Evolutionary conservation across 345 rosid species (phyloP).

Genomic region (Barbarea vulgaris): DNA sequence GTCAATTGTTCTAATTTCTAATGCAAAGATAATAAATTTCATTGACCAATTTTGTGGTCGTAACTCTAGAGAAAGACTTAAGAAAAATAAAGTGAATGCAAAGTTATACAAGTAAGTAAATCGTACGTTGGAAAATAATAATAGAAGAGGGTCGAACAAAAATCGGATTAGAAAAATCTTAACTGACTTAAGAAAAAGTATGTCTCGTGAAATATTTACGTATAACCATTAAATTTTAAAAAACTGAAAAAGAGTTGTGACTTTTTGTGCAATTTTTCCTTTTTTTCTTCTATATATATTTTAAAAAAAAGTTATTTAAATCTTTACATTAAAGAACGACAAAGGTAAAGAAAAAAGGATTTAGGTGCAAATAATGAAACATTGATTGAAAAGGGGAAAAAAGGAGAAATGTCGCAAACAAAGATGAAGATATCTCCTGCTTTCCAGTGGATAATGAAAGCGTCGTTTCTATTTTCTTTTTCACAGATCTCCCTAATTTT

Average conservation of each 20-base stretch:
- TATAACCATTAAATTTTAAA: not conserved
- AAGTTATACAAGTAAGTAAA: not conserved
- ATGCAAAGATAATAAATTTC: not conserved
- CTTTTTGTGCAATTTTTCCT: not conserved
- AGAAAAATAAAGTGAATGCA: not conserved
- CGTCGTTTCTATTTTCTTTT: not conserved
- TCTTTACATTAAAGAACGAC: not conserved
- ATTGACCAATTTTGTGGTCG: slow-evolving; percentile 19
- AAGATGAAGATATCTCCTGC: slow-evolving; percentile 31
- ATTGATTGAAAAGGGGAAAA: slow-evolving; percentile 24
- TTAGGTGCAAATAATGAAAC: slow-evolving; percentile 27
- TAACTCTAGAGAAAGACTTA: not conserved
- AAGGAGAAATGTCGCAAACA: slow-evolving; percentile 34
- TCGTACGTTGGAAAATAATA: not conserved
- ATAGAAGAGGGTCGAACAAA: not conserved
- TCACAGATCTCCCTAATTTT: slow-evolving; percentile 15
- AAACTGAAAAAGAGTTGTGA: not conserved
- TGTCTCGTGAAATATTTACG: not conserved
- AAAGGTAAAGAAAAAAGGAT: not conserved
- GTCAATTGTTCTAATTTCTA: not conserved
- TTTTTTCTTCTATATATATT: not conserved
- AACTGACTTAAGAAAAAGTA: not conserved
- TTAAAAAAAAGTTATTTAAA: no score
- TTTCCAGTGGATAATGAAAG: slow-evolving; percentile 31
- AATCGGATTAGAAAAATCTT: not conserved